Conservation (phyloP, 2,329 filamentous ascomycete genomes). For the Emericellopsis atlantica region DNA sequence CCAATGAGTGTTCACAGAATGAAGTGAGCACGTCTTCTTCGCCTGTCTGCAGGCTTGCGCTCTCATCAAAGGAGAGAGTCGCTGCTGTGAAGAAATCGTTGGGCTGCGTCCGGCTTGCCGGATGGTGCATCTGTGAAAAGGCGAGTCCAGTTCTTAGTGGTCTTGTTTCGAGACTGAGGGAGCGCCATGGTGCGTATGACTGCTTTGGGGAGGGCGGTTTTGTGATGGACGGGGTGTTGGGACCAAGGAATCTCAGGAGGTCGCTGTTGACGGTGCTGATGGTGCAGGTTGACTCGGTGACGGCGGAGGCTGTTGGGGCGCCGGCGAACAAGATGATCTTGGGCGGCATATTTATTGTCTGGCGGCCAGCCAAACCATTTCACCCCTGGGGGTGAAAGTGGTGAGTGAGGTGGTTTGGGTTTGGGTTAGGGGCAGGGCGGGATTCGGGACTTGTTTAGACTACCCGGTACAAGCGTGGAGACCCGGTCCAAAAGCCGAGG, state of each 20-base stretch:
- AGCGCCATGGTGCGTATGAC: constrained; percentile 36
- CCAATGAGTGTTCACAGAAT: constrained; percentile 71
- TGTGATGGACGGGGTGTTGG: background rate
- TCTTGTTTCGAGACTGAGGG: constrained; percentile 32
- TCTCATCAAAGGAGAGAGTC: constrained; percentile 14
- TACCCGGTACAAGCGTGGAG: no score
- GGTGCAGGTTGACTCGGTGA: constrained; percentile 16
- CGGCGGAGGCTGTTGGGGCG: constrained; percentile 16
- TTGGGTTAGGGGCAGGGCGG: no score
- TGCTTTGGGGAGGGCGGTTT: constrained; percentile 13
- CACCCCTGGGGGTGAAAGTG: no score
- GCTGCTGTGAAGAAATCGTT: constrained; percentile 35
- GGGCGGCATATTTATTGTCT: constrained; percentile 9
- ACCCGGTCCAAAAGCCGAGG: no score
- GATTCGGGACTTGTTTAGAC: no score
- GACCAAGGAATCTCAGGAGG: constrained; percentile 12
- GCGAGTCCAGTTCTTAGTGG: constrained; percentile 30
- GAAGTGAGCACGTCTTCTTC: constrained; percentile 33
- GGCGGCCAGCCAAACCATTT: no score
- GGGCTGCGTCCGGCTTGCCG: constrained; percentile 10
- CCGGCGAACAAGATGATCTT: constrained; percentile 24
- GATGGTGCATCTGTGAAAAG: constrained; percentile 34
- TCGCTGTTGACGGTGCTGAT: constrained; percentile 11
- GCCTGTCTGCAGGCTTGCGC: background rate
- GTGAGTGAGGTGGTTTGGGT: no score